Evolutionary conservation across 208 protist species (phyloP).

Genomic region (Leishmania guyanensis): DNA sequence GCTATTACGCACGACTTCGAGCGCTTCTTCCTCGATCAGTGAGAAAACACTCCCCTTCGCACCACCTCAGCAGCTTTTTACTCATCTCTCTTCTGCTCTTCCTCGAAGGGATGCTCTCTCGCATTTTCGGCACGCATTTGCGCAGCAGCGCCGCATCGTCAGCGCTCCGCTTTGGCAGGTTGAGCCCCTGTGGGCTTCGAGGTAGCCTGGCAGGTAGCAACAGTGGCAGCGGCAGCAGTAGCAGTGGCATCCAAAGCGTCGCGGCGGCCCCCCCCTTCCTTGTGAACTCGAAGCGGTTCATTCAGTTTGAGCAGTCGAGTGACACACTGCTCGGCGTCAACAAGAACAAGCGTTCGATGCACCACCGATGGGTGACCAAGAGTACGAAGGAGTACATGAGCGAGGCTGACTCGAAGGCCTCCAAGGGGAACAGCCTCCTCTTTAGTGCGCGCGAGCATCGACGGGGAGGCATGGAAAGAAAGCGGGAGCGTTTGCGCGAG

Average conservation of each 20-base stretch:
- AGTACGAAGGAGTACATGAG: slow-evolving; percentile 89
- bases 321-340: slow-evolving; percentile 76
- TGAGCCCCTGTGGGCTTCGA: not conserved
- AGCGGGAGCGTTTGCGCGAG: slow-evolving; percentile 28
- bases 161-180: slow-evolving; percentile 3
- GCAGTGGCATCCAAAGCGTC: not conserved
- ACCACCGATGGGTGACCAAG: slow-evolving; percentile 77
- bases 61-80: not conserved
- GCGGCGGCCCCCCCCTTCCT: not conserved
- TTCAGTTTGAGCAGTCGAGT: slow-evolving; percentile 80
- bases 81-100: not conserved
- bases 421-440: slow-evolving; percentile 23
- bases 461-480: slow-evolving; percentile 12
- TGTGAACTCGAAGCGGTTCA: slow-evolving; percentile 28
- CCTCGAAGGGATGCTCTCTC: slow-evolving; percentile 22
- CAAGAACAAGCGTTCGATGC: slow-evolving; percentile 38
- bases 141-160: not conserved
- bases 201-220: not conserved
- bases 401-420: slow-evolving; percentile 56
- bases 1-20: not conserved
- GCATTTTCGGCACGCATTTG: slow-evolving; percentile 14
- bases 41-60: not conserved
- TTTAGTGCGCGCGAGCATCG: slow-evolving; percentile 38
- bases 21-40: not conserved
- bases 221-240: slow-evolving; percentile 1